These are phyloP conservation scores for Penicillium argentinense DNA, from an alignment of 495 filamentous ascomycete species.

Conservation along the genomic window DNA sequence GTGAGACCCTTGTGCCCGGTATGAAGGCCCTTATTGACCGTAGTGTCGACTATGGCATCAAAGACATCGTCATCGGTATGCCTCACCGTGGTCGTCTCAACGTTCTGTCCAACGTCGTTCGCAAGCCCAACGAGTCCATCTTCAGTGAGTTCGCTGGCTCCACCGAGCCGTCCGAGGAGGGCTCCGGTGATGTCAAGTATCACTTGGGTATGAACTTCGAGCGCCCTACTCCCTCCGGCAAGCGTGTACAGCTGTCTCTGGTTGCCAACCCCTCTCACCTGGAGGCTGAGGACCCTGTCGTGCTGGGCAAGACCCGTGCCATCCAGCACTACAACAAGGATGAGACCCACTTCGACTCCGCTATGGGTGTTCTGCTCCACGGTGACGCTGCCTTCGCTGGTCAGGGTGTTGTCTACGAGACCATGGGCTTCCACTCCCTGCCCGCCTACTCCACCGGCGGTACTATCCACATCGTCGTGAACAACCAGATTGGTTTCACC, in stretches of 20 bases:
- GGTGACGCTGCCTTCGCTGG: conserved; percentile 96
- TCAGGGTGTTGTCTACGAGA: conserved; percentile 97
- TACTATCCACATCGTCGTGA: conserved; percentile 95
- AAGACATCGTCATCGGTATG: conserved; percentile 99
- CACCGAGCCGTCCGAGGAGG: conserved; percentile 86
- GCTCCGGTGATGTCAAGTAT: conserved; percentile 98
- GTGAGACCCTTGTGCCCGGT: conserved; percentile 92
- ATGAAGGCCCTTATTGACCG: conserved; percentile 99
- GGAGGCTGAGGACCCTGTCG: conserved; percentile 97
- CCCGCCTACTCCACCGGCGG: conserved; percentile 96
- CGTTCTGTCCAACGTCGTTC: conserved; percentile 95
- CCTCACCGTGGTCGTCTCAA: conserved; percentile 98
- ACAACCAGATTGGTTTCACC: conserved; percentile 99
- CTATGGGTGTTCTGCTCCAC: conserved; percentile 94
- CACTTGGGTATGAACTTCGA: conserved; percentile 99
- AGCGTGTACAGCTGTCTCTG: conserved; percentile 95
- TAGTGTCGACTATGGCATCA: conserved; percentile 96
- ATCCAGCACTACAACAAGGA: conserved; percentile 99
- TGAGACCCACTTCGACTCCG: conserved; percentile 78
- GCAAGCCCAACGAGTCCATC: conserved; percentile 98
- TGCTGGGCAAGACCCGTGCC: conserved; percentile 93
- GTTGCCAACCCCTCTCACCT: conserved; percentile 98
- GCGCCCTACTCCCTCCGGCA: conserved; percentile 94
- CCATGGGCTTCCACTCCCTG: conserved; percentile 93
- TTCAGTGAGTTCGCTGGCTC: conserved; percentile 97